phyloP scores from a whole-genome alignment of 768 basidiomycete species.

The Thelephora aurantiotincta region DNA sequence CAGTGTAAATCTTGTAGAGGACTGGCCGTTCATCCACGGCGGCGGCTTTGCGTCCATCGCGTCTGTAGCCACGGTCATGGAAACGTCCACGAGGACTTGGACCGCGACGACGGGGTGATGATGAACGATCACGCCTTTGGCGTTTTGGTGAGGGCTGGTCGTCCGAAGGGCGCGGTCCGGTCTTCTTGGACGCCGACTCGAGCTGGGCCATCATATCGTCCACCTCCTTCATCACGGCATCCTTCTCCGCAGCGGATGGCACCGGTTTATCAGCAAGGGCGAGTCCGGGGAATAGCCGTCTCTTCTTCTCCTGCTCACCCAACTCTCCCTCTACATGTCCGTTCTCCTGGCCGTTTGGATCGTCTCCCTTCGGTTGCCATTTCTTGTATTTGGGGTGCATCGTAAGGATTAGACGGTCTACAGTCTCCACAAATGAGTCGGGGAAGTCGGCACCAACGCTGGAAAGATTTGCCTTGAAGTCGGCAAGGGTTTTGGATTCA shows the following conservation, averaged over 20 bases:
- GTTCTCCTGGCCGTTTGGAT: constrained; percentile 15
- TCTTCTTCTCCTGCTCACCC: constrained; percentile 61
- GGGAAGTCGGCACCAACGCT: constrained; percentile 76
- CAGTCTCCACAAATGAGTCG: constrained; percentile 80
- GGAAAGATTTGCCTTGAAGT: constrained; percentile 72
- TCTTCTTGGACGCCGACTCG: constrained; percentile 54
- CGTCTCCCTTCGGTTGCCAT: constrained; percentile 27
- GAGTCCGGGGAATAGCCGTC: constrained; percentile 83
- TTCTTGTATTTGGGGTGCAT: constrained; percentile 94
- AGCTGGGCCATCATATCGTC: constrained; percentile 79
- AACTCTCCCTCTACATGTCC: constrained; percentile 21
- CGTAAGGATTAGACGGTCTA: constrained; percentile 87
- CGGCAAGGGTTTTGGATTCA: constrained; percentile 57
- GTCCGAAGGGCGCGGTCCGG: constrained; percentile 26
- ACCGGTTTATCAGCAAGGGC: constrained; percentile 64
- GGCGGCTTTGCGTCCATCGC: constrained; percentile 19
- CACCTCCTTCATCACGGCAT: constrained; percentile 76
- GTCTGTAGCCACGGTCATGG: constrained; percentile 25
- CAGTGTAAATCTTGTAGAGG: constrained; percentile 89
- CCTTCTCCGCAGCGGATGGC: constrained; percentile 39
- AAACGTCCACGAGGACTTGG: constrained; percentile 43
- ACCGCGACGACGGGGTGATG: constrained; percentile 32
- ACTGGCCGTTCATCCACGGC: constrained; percentile 69
- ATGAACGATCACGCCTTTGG: constrained; percentile 30
- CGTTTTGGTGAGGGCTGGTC: constrained; percentile 37